These are phyloP conservation scores for Rhizopogon rudus DNA, from an alignment of 768 basidiomycete genomes.

Conservation along the genomic window DNA sequence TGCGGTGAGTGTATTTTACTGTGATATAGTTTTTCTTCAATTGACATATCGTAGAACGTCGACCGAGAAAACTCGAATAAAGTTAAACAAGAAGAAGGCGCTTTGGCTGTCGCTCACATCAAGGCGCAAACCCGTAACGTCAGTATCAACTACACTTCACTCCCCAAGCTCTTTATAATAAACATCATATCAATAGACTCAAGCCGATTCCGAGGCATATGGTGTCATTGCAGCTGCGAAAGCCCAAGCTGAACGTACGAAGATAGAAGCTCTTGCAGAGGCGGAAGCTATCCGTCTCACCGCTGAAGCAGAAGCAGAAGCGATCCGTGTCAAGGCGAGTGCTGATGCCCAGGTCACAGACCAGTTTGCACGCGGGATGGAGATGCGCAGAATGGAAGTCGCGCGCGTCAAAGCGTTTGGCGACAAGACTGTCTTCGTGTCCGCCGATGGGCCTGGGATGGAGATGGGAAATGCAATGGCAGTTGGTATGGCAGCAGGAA, in stretches of 20 bases:
- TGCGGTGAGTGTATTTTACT: slow-evolving; percentile 42
- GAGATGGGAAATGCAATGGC: slow-evolving; percentile 62
- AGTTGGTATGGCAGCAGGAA: slow-evolving; percentile 62
- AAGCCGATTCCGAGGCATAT: slow-evolving; percentile 76
- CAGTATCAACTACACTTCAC: slow-evolving; percentile 6
- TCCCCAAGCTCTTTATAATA: slow-evolving; percentile 5
- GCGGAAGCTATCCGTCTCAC: slow-evolving; percentile 74
- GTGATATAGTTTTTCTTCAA: not conserved
- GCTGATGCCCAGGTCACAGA: slow-evolving; percentile 62
- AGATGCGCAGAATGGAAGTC: slow-evolving; percentile 62
- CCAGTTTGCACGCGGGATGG: slow-evolving; percentile 73
- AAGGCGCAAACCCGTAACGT: slow-evolving; percentile 60
- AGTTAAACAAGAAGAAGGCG: slow-evolving; percentile 81
- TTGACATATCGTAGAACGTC: slow-evolving; percentile 50
- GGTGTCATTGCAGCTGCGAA: slow-evolving; percentile 67
- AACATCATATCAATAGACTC: slow-evolving; percentile 33
- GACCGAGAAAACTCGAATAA: slow-evolving; percentile 86
- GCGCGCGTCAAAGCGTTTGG: slow-evolving; percentile 62
- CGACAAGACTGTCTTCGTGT: slow-evolving; percentile 62
- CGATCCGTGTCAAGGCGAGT: slow-evolving; percentile 55
- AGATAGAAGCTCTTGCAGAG: slow-evolving; percentile 72
- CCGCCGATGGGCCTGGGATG: slow-evolving; percentile 52
- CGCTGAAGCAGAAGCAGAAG: slow-evolving; percentile 71
- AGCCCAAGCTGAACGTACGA: slow-evolving; percentile 59
- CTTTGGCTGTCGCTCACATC: slow-evolving; percentile 71